Percentiles rank a stretch among this genome's conserved stretches.
phyloP scores from a whole-genome alignment of 1,284 basidiomycete genomes.

The Schizophyllum commune region DNA sequence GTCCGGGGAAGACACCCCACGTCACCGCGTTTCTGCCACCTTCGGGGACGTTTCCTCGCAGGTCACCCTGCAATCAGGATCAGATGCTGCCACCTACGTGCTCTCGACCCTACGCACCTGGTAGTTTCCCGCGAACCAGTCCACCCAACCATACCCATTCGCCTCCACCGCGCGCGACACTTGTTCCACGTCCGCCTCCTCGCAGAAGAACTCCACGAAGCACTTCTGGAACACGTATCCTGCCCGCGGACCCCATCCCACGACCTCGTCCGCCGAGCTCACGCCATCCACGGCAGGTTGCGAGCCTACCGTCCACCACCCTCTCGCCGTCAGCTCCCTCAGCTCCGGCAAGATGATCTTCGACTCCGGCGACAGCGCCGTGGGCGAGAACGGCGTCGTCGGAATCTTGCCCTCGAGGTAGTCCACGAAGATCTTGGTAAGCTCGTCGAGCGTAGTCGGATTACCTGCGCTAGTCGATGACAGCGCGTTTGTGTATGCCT shows the following conservation, averaged over 20 bases:
- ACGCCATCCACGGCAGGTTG: conserved; percentile 90
- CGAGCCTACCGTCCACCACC: conserved; percentile 96
- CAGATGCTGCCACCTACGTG: conserved; percentile 36
- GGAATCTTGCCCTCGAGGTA: conserved; percentile 69
- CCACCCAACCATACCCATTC: conserved; percentile 59
- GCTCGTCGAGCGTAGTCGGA: conserved; percentile 63
- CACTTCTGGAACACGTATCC: conserved; percentile 97
- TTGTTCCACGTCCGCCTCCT: conserved; percentile 50
- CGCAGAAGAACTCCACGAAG: conserved; percentile 95
- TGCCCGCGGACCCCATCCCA: conserved; percentile 89
- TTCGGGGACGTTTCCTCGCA: conserved; percentile 73
- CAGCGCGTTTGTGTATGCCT: conserved; percentile 32
- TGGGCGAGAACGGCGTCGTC: conserved; percentile 87
- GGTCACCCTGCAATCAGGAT: conserved; percentile 50
- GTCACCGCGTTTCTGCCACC: conserved; percentile 92
- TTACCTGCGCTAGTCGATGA: conserved; percentile 16
- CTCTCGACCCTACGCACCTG: conserved; percentile 16
- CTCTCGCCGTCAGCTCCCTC: conserved; percentile 64
- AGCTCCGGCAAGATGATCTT: conserved; percentile 75
- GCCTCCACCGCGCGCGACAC: conserved; percentile 55
- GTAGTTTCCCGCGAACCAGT: conserved; percentile 81
- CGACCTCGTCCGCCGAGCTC: conserved; percentile 63
- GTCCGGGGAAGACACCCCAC: conserved; percentile 97
- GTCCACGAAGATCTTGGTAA: conserved; percentile 74
- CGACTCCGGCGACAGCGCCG: conserved; percentile 82